Base-by-base conservation (phyloP, 805 yeast genomes). In the Blastobotrys chiropterorum region DNA sequence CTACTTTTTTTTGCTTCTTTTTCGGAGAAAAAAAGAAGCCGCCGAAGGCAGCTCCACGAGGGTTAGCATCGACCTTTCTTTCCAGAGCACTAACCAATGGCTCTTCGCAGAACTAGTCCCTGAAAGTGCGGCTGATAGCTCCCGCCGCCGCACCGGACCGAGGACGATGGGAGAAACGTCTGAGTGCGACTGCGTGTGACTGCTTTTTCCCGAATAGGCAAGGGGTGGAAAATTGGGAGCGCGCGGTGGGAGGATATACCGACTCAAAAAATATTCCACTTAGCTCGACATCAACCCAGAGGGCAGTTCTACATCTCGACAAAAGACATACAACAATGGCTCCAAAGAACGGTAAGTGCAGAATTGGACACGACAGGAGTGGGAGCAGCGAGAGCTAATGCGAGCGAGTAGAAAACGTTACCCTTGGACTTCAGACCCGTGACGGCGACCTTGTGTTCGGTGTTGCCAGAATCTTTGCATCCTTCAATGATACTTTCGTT, bases 391-490 rank as follows among this genome's bases (percentile, higher is more conserved):
- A n/a, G n/a, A n/a, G n/a, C 19, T 40, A 40, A 19, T 40, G 40
- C n/a, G n/a, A n/a, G n/a, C 13, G 15, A 19, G 44, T 42, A 67
- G 72, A 71, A 64, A 72, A 72, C 78, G 72, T 72, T 60, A 66
- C 73, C 59, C 72, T 83, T 74, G 89, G 89, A 72, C 87, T 86
- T 72, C 92, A 86, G 79, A 83, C 89, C 78, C 89, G 90, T 78
- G 97, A 88, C 77, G 90, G 94, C 72, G 88, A 95, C 83, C 97
- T 89, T 81, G 97, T 90, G 74, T 94, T 94, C 76, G 99, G 99
- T 85, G 99, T 94, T 80, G 99, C 99, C 74, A 95, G 97, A 81
- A 94, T 94, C 85, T 94, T 83, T 74, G 99, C 99, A 72, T 95
- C 99, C 64, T 90, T 90, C 84, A 94, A 94, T 86, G 99, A 94